Evolutionary conservation across 148 eudicot genomes (phyloP).

Genomic region (Pouteria glomerata): DNA sequence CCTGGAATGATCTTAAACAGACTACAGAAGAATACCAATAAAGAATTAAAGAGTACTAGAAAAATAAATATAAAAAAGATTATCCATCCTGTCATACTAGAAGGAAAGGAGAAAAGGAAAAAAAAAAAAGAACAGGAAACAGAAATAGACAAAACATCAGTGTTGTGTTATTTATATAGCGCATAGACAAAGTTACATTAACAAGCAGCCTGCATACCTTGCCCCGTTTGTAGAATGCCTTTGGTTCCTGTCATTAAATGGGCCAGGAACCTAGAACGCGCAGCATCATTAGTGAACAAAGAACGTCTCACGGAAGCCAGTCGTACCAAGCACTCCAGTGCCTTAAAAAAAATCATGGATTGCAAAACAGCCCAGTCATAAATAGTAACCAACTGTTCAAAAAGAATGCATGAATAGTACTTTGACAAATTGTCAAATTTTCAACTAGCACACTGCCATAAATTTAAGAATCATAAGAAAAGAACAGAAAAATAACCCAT

Average conservation of each 20-base stretch:
- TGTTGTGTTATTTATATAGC: too few species aligned
- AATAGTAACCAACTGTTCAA: too few species aligned
- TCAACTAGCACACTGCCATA: too few species aligned
- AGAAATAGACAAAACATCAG: not conserved
- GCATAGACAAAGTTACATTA: not conserved
- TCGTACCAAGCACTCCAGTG: constrained; percentile 84
- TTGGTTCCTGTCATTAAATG: constrained; percentile 76
- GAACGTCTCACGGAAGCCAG: constrained; percentile 75
- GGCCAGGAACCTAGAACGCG: constrained; percentile 61
- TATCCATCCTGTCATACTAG: too few species aligned
- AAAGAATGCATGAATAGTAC: too few species aligned
- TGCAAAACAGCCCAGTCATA: too few species aligned
- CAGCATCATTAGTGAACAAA: constrained; percentile 57
- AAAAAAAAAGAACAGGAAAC: not conserved
- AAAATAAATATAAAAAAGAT: not conserved
- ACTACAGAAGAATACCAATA: too few species aligned
- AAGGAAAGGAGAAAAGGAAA: too few species aligned
- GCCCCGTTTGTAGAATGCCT: constrained; percentile 74
- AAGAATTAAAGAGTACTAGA: too few species aligned
- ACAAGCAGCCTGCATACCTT: constrained; percentile 38
- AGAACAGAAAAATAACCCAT: not conserved
- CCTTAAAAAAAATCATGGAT: constrained; percentile 30
- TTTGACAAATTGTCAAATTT: too few species aligned
- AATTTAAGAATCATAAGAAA: not conserved
- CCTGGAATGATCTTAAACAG: too few species aligned